Evolutionary conservation across 1,284 basidiomycete genomes (phyloP).

Genomic region (Ceratobasidium theobromae): DNA sequence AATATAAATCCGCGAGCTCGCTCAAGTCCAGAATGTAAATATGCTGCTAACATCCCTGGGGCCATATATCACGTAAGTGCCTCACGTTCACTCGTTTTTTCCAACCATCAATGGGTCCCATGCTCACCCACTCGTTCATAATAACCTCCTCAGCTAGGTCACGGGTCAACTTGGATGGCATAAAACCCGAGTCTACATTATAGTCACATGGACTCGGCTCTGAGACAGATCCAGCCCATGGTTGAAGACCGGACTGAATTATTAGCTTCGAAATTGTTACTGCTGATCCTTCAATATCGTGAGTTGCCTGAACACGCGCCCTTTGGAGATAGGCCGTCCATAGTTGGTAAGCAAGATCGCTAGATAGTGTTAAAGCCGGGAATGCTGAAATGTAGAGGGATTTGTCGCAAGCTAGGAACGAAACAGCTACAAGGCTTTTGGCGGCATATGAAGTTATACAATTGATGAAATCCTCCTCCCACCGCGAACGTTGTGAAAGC

Average conservation of each 20-base stretch:
- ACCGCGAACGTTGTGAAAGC: constrained; percentile 9
- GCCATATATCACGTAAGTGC: constrained; percentile 21
- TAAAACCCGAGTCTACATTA: background rate
- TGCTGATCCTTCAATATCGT: background rate
- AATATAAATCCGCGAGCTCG: background rate
- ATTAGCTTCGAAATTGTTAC: background rate
- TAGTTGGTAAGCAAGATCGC: background rate
- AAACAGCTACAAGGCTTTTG: constrained; percentile 8
- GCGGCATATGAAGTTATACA: background rate
- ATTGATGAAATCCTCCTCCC: constrained; percentile 28
- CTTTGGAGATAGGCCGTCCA: constrained; percentile 9
- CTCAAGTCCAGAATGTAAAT: no score
- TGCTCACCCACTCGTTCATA: constrained; percentile 17
- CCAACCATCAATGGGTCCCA: background rate
- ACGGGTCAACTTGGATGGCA: background rate
- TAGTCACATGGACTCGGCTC: background rate
- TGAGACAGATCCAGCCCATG: background rate
- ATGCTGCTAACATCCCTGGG: background rate
- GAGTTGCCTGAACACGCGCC: background rate
- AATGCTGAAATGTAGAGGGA: constrained; percentile 7
- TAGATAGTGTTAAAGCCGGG: background rate
- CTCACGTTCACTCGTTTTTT: constrained; percentile 11
- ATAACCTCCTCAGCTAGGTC: constrained; percentile 5
- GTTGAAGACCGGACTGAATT: background rate
- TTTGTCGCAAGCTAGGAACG: constrained; percentile 25